These are phyloP conservation scores for Ustulina deusta DNA, from an alignment of 2,329 filamentous ascomycete genomes.

Conservation along the genomic window DNA sequence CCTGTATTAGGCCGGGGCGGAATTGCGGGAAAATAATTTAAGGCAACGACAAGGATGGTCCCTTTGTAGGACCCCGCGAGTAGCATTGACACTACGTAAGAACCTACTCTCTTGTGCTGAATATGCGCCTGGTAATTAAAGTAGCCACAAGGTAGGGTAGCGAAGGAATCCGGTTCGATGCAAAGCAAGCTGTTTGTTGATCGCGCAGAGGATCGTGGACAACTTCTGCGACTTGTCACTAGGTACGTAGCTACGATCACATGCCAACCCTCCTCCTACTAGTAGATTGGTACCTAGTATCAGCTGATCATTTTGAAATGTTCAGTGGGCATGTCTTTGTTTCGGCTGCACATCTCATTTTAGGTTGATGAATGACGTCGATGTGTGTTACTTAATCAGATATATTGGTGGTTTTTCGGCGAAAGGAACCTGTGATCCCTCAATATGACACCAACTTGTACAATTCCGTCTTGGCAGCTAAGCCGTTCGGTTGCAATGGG, in stretches of 20 bases:
- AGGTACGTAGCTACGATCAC: neutral
- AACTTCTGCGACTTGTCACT: conserved; percentile 7
- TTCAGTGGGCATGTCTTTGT: conserved; percentile 12
- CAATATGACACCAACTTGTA: neutral
- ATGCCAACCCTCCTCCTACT: neutral
- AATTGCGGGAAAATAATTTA: conserved; percentile 3
- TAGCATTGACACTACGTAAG: conserved; percentile 12
- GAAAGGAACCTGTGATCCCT: neutral
- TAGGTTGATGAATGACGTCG: conserved; percentile 13
- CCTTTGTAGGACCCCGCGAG: conserved; percentile 12
- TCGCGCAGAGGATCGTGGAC: too few species aligned
- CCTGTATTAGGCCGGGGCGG: neutral
- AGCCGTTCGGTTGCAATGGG: neutral
- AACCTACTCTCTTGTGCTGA: neutral
- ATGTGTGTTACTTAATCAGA: conserved; percentile 14
- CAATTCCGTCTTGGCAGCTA: conserved; percentile 4
- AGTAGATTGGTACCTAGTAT: conserved; percentile 3
- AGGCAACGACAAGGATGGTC: neutral
- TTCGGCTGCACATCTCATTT: conserved; percentile 20
- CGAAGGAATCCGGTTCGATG: conserved; percentile 14
- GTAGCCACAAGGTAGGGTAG: conserved; percentile 3
- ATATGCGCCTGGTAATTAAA: conserved; percentile 22
- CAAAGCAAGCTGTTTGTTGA: conserved; percentile 12
- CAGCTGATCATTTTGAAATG: conserved; percentile 17
- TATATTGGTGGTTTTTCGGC: neutral